Percentiles rank a stretch among this genome's conserved stretches.
Conservation (phyloP, 331 rosid species). For the Stylosanthes scabra region DNA sequence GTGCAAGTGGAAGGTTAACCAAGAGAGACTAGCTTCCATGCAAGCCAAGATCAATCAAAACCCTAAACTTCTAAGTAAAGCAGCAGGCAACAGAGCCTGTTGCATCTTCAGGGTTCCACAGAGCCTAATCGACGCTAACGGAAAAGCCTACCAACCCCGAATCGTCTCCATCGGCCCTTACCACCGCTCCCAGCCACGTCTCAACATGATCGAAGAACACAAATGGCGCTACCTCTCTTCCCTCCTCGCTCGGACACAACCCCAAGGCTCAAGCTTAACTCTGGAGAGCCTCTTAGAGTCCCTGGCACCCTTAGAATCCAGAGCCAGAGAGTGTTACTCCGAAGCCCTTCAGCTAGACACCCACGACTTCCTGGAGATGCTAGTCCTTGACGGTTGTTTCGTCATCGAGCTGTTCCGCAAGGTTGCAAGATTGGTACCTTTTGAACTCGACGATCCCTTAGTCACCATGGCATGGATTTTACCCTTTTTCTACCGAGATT, state of each 20-base stretch:
- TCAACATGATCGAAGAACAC: constrained; percentile 73
- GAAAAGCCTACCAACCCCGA: constrained; percentile 61
- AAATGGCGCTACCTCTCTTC: constrained; percentile 65
- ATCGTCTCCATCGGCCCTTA: constrained; percentile 74
- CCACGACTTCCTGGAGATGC: constrained; percentile 60
- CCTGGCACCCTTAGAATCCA: constrained; percentile 47
- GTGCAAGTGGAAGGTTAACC: constrained; percentile 27
- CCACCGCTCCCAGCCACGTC: constrained; percentile 52
- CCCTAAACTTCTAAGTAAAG: constrained; percentile 54
- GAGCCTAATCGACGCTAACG: constrained; percentile 52
- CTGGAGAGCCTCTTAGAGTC: constrained; percentile 41
- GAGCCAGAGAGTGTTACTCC: constrained; percentile 71
- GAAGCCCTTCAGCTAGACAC: constrained; percentile 45
- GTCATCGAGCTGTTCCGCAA: constrained; percentile 63
- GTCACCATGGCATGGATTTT: constrained; percentile 65
- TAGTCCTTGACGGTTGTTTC: constrained; percentile 81
- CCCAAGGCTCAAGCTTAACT: constrained; percentile 29
- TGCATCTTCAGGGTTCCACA: constrained; percentile 68
- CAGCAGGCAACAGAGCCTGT: constrained; percentile 57
- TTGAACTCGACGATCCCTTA: constrained; percentile 60
- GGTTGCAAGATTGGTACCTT: constrained; percentile 40
- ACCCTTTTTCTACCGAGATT: constrained; percentile 60
- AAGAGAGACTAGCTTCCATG: constrained; percentile 50
- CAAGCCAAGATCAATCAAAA: constrained; percentile 46
- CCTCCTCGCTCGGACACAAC: constrained; percentile 51